Evolutionary conservation across 108 stramenopile species (phyloP).

Genomic region (Ochromonas danica): DNA sequence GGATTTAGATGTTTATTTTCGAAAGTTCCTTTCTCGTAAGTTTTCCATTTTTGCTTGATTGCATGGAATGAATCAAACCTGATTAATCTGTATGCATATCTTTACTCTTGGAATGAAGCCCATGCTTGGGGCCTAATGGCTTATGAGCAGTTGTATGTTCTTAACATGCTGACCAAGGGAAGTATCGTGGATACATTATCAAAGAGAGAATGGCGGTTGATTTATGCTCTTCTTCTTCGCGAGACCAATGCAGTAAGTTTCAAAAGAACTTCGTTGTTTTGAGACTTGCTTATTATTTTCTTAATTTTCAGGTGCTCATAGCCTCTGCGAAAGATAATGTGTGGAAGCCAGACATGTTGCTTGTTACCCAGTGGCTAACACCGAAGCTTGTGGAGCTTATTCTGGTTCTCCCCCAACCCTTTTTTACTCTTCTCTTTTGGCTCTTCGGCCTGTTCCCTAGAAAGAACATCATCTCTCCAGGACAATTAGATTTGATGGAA

Average conservation of each 20-base stretch:
- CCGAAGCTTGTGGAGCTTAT: background rate
- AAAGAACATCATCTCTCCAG: background rate
- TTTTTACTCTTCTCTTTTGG: background rate
- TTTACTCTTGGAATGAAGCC: background rate
- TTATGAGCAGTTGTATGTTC: background rate
- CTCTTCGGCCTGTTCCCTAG: background rate
- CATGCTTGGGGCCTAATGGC: background rate
- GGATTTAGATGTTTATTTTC: background rate
- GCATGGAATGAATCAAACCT: background rate
- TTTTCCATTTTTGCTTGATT: background rate
- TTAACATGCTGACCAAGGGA: conserved; percentile 11
- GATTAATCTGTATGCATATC: background rate
- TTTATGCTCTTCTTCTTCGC: background rate
- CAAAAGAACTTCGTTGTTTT: background rate
- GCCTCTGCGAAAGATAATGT: background rate
- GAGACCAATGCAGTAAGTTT: background rate
- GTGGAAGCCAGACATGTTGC: conserved; percentile 18
- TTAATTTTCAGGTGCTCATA: background rate
- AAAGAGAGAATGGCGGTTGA: background rate
- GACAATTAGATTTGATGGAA: conserved; percentile 8
- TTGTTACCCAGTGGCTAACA: background rate
- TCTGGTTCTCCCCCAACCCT: background rate
- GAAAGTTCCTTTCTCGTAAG: background rate
- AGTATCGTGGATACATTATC: background rate
- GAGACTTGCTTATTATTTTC: background rate